Evolutionary conservation across 2,329 filamentous ascomycete species (phyloP).

Genomic region (Alternaria atra): DNA sequence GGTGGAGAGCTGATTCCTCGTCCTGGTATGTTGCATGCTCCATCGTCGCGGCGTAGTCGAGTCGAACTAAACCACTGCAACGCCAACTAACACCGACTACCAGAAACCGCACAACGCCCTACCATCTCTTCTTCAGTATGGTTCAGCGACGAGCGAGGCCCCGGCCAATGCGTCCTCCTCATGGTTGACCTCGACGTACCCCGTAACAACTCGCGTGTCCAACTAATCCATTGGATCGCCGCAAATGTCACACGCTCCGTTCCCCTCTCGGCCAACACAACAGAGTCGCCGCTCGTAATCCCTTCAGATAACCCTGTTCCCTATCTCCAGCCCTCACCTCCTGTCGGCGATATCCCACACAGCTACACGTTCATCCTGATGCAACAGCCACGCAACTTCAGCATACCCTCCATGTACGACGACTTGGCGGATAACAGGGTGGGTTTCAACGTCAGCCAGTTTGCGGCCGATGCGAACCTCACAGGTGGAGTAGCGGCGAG

Average conservation of each 20-base stretch:
- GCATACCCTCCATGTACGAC: conserved; percentile 38
- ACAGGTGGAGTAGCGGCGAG: conserved; percentile 46
- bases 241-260: conserved; percentile 33
- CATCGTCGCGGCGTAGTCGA: background rate
- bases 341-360: conserved; percentile 42
- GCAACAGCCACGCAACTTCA: conserved; percentile 39
- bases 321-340: conserved; percentile 40
- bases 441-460: conserved; percentile 49
- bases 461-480: conserved; percentile 46
- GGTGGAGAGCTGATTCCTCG: conserved; percentile 45
- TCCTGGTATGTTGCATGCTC: conserved; percentile 27
- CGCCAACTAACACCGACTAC: conserved; percentile 2
- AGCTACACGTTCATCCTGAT: conserved; percentile 43
- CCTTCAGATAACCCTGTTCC: conserved; percentile 25
- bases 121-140: conserved; percentile 33
- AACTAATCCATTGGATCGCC: conserved; percentile 46
- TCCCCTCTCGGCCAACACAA: conserved; percentile 6
- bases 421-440: conserved; percentile 32
- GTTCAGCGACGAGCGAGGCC: conserved; percentile 16
- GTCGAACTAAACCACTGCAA: background rate
- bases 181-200: conserved; percentile 48
- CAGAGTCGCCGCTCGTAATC: conserved; percentile 22
- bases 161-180: conserved; percentile 32
- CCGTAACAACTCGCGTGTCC: conserved; percentile 41
- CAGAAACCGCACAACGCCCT: conserved; percentile 40